Percentiles rank a stretch among this genome's conserved stretches.
Conservation (phyloP, 192 early-diverging fungal species). For the Coemansia sp. region DNA sequence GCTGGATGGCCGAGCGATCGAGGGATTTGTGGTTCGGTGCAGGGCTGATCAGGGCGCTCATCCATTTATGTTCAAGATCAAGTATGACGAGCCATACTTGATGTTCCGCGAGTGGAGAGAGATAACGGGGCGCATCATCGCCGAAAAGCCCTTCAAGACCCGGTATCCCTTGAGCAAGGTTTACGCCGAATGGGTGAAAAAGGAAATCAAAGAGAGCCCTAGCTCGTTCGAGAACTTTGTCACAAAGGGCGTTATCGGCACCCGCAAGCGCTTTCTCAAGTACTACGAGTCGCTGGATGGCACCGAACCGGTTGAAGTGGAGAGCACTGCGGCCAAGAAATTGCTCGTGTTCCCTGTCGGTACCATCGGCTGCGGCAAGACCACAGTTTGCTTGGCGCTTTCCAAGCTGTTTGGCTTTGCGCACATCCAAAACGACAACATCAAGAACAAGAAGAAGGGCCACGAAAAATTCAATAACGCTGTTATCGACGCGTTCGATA, state of each 20-base stretch:
- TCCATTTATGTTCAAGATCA: slow-evolving; percentile 85
- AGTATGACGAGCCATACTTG: slow-evolving; percentile 92
- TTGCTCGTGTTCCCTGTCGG: slow-evolving; percentile 72
- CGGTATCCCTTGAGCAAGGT: slow-evolving; percentile 62
- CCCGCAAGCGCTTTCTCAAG: slow-evolving; percentile 77
- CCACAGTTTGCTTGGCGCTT: slow-evolving; percentile 61
- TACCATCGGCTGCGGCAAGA: slow-evolving; percentile 77
- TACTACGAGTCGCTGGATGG: slow-evolving; percentile 53
- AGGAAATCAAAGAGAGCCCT: slow-evolving; percentile 62
- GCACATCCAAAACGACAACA: slow-evolving; percentile 87
- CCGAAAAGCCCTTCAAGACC: slow-evolving; percentile 47
- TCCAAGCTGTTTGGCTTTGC: slow-evolving; percentile 64
- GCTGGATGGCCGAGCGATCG: slow-evolving; percentile 72
- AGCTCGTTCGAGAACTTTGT: slow-evolving; percentile 66
- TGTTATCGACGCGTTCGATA: slow-evolving; percentile 60
- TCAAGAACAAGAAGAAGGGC: slow-evolving; percentile 60
- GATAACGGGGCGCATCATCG: slow-evolving; percentile 70
- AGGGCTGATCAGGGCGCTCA: slow-evolving; percentile 20
- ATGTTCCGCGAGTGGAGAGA: slow-evolving; percentile 98
- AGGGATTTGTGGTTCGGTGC: slow-evolving; percentile 93
- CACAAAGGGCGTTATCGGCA: slow-evolving; percentile 78
- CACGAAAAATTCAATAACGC: slow-evolving; percentile 59
- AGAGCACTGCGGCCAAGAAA: slow-evolving; percentile 13
- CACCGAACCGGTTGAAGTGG: slow-evolving; percentile 18
- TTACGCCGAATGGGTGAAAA: slow-evolving; percentile 78